Evolutionary conservation across 1,284 basidiomycete species (phyloP).

Genomic region (Pseudozyma sp.): DNA sequence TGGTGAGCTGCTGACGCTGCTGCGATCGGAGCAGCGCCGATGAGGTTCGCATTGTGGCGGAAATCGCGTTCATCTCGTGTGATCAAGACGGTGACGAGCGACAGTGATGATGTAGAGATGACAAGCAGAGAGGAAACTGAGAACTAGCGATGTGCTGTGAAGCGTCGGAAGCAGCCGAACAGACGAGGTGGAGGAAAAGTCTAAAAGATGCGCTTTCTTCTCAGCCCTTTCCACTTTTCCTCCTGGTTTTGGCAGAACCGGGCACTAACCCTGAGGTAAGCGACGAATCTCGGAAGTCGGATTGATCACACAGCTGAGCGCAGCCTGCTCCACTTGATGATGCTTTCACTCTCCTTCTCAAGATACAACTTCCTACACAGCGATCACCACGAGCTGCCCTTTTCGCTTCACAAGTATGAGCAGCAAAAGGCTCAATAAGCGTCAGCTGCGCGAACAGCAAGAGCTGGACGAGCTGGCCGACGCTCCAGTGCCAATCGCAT

Average conservation of each 20-base stretch:
- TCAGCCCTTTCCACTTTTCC: conserved; percentile 11
- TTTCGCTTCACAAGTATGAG: conserved; percentile 32
- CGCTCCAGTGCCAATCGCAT: conserved; percentile 11
- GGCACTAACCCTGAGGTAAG: conserved; percentile 23
- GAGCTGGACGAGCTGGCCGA: conserved; percentile 59
- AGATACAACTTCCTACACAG: neutral
- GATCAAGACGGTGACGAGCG: neutral
- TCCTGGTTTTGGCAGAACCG: too few species aligned
- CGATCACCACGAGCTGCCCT: neutral
- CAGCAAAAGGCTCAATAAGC: conserved; percentile 60
- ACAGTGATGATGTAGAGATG: too few species aligned
- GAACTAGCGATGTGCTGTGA: too few species aligned
- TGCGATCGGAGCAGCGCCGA: conserved; percentile 20
- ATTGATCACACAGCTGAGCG: neutral
- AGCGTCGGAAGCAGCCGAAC: neutral
- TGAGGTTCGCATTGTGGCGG: conserved; percentile 11
- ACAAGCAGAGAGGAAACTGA: too few species aligned
- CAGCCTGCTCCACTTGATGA: conserved; percentile 4
- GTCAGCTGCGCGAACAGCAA: conserved; percentile 62
- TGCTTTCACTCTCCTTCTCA: neutral
- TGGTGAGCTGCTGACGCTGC: conserved; percentile 1
- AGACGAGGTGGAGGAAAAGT: conserved; percentile 9
- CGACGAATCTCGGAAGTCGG: conserved; percentile 36
- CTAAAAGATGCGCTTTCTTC: neutral
- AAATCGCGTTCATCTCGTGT: conserved; percentile 18